Conservation (phyloP, 2,329 filamentous ascomycete species). For the Phialemoniopsis sp. region DNA sequence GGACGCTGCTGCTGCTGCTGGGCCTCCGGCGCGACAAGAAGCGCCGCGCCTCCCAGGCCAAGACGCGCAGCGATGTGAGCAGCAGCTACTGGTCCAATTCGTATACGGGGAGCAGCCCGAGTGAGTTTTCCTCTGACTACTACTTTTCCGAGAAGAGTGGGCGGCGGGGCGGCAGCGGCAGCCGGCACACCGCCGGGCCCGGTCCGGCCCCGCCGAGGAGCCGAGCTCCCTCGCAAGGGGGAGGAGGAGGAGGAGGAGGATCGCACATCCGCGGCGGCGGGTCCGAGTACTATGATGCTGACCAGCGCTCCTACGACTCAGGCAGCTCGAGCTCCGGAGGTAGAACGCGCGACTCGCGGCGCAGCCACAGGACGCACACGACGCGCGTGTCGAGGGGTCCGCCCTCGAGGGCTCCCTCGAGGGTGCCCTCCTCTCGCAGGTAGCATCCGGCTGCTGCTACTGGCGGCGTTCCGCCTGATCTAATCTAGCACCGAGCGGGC, state of each 20-base stretch:
- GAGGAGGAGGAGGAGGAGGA: constrained; percentile 7
- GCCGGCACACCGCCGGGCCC: too few species aligned
- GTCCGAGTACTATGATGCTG: constrained; percentile 1
- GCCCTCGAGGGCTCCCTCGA: too few species aligned
- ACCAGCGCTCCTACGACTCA: constrained; percentile 9
- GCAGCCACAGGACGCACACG: constrained; percentile 12
- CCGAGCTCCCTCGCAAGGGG: background rate
- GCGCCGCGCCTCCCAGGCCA: constrained; percentile 32
- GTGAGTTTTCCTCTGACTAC: constrained; percentile 34
- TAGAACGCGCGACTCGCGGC: constrained; percentile 29
- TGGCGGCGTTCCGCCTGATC: too few species aligned
- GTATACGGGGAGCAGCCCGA: constrained; percentile 46
- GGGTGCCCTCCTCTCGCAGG: too few species aligned
- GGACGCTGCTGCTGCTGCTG: constrained; percentile 49
- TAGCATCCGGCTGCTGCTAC: too few species aligned
- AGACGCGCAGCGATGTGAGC: constrained; percentile 37
- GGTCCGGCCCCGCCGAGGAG: too few species aligned
- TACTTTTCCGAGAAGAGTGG: too few species aligned
- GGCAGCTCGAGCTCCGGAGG: constrained; percentile 34
- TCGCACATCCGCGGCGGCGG: constrained; percentile 2
- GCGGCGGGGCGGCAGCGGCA: too few species aligned
- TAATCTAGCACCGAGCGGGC: too few species aligned
- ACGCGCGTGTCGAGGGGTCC: constrained; percentile 6
- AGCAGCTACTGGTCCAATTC: constrained; percentile 52
- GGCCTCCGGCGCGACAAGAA: constrained; percentile 48